A percentile compares a stretch with the other conserved stretches of the same genome.
Conservation (phyloP, 257 asterid genomes). For the Solanum habrochaites region DNA sequence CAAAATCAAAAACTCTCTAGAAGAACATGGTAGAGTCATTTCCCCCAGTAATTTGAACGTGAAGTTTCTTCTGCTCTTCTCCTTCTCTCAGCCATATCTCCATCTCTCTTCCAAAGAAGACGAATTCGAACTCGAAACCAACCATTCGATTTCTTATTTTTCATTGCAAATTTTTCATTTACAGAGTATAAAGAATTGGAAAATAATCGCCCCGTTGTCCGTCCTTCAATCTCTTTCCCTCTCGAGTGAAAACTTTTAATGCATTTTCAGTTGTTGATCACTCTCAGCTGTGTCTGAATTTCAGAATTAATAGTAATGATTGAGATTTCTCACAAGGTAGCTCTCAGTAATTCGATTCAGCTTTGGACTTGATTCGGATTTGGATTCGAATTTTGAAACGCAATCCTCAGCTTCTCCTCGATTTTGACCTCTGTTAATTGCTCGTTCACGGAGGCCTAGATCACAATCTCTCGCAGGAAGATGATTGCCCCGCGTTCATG, state of each 20-base stretch:
- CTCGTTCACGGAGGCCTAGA: neutral
- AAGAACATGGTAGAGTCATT: neutral
- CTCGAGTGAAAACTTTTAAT: neutral
- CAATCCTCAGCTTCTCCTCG: neutral
- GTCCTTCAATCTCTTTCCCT: too few relatives aligned
- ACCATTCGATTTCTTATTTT: neutral
- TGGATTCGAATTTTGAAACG: neutral
- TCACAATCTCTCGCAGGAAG: neutral
- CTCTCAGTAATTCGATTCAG: neutral
- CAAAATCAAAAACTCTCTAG: neutral
- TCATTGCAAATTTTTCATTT: neutral
- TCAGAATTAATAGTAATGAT: neutral
- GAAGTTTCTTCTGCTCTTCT: slow-evolving; percentile 1
- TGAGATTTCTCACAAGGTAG: neutral
- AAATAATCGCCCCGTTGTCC: neutral
- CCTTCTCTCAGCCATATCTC: neutral
- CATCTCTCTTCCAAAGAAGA: neutral
- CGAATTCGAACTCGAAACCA: neutral
- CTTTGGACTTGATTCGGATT: neutral
- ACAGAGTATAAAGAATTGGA: neutral
- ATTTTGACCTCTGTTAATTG: neutral
- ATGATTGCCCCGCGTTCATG: neutral
- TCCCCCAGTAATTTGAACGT: neutral
- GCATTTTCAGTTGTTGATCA: neutral
- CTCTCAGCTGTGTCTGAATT: neutral